These are phyloP conservation scores for Amylocarpus encephaloides DNA, from an alignment of 2,329 filamentous ascomycete genomes.

Conservation along the genomic window DNA sequence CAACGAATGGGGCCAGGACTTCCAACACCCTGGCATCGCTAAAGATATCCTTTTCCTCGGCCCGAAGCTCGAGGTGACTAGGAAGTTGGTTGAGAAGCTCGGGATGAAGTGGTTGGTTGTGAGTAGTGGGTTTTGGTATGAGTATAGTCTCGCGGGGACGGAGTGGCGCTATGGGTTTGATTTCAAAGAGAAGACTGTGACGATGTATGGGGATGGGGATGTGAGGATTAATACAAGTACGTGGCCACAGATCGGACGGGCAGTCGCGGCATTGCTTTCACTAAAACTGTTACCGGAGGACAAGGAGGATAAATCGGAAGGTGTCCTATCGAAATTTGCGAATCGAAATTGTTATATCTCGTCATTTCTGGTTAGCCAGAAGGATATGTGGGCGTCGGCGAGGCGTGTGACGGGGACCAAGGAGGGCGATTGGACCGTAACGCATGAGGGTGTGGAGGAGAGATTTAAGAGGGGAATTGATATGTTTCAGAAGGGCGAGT, in stretches of 20 bases:
- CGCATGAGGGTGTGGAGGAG: constrained; percentile 3
- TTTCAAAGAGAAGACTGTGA: constrained; percentile 36
- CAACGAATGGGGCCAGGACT: constrained; percentile 39
- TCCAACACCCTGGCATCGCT: not conserved
- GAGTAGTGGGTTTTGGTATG: constrained; percentile 46
- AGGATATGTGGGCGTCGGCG: constrained; percentile 39
- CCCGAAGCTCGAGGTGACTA: too few species aligned
- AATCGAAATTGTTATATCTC: constrained; percentile 38
- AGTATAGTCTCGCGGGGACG: constrained; percentile 39
- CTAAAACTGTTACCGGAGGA: constrained; percentile 33
- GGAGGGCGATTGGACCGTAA: constrained; percentile 14
- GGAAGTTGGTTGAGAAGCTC: not conserved
- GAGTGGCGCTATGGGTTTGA: constrained; percentile 42
- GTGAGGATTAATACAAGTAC: constrained; percentile 41
- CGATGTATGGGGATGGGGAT: constrained; percentile 47
- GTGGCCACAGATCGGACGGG: constrained; percentile 46
- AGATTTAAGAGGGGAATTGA: constrained; percentile 10
- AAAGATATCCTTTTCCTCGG: not conserved
- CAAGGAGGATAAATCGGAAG: constrained; percentile 29
- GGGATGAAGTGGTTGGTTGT: not conserved
- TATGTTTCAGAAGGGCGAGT: constrained; percentile 12
- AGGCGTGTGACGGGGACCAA: constrained; percentile 16
- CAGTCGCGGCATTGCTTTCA: constrained; percentile 44
- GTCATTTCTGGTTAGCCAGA: constrained; percentile 43
- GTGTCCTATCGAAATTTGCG: constrained; percentile 30